Evolutionary conservation across 2,329 filamentous ascomycete species (phyloP).

Genomic region (Fusarium pseudoanthophilum): DNA sequence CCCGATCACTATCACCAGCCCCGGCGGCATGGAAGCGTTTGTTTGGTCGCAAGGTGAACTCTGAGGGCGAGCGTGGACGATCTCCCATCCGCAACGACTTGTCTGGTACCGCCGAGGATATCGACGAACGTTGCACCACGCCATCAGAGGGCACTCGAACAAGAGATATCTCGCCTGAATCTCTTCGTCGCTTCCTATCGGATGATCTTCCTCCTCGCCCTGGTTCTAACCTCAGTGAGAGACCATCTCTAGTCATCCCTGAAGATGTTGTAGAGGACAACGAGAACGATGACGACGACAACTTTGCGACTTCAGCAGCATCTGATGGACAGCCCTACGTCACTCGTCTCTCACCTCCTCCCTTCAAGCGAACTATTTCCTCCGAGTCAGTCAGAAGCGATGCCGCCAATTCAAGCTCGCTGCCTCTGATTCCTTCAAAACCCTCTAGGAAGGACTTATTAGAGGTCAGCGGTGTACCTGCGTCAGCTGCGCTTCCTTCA

Average conservation of each 20-base stretch:
- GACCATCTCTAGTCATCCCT: conserved; percentile 49
- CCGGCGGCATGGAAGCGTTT: conserved; percentile 63
- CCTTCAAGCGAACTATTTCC: conserved; percentile 54
- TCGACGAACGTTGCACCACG: conserved; percentile 36
- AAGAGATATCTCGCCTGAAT: conserved; percentile 67
- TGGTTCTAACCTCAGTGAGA: conserved; percentile 44
- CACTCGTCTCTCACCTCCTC: conserved; percentile 65
- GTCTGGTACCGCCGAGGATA: conserved; percentile 16
- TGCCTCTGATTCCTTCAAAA: conserved; percentile 40
- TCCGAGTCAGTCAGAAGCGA: conserved; percentile 44
- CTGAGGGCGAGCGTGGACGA: conserved; percentile 50
- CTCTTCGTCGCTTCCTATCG: conserved; percentile 61
- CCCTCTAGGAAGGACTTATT: conserved; percentile 20
- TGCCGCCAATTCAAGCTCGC: conserved; percentile 38
- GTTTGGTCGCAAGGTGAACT: conserved; percentile 56
- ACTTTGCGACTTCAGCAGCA: conserved; percentile 66
- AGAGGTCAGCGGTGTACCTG: conserved; percentile 23
- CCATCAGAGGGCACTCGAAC: conserved; percentile 56
- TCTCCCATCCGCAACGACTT: conserved; percentile 45
- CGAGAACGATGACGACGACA: conserved; percentile 68
- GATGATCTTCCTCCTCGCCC: conserved; percentile 54
- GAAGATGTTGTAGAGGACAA: conserved; percentile 53
- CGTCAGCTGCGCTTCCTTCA: conserved; percentile 36
- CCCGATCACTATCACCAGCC: conserved; percentile 59
- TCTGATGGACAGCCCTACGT: conserved; percentile 58